Evolutionary conservation across 306 rosid genomes (phyloP).

Genomic region (Hylodesmum podocarpum): DNA sequence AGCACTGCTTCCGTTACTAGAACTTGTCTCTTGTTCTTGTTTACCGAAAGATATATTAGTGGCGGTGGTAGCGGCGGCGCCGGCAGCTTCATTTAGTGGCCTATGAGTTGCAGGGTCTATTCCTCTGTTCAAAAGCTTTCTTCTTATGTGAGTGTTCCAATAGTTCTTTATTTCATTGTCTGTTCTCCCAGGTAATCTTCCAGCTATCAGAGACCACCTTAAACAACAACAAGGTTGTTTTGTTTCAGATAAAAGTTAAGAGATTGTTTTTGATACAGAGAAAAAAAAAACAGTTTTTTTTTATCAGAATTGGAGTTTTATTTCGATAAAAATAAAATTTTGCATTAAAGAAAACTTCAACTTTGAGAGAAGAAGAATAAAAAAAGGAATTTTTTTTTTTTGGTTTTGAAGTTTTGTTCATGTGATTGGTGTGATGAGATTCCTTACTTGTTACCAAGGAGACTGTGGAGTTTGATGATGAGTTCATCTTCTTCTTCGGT

Average conservation of each 20-base stretch:
- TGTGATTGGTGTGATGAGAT: neutral
- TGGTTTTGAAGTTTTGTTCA: too few species aligned
- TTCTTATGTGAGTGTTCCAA: conserved; percentile 96
- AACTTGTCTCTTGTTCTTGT: conserved; percentile 47
- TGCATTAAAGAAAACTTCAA: too few species aligned
- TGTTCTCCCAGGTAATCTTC: conserved; percentile 91
- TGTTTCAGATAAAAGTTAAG: too few species aligned
- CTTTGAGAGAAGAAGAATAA: too few species aligned
- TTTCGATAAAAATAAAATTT: too few species aligned
- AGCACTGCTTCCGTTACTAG: neutral
- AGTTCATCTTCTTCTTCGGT: conserved; percentile 94
- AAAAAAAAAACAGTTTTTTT: too few species aligned
- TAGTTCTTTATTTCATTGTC: conserved; percentile 98
- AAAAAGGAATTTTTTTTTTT: too few species aligned
- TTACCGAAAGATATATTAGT: conserved; percentile 55
- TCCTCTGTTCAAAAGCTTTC: conserved; percentile 93
- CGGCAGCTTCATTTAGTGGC: conserved; percentile 51
- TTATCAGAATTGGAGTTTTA: too few species aligned
- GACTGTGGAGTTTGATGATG: conserved; percentile 98
- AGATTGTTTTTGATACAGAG: neutral
- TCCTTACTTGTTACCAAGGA: conserved; percentile 89
- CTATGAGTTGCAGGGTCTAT: conserved; percentile 93
- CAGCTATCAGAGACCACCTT: conserved; percentile 97
- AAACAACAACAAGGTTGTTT: neutral
- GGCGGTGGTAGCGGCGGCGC: neutral